These are phyloP conservation scores for Fusarium sororula DNA, from an alignment of 2,329 filamentous ascomycete species.

Conservation along the genomic window DNA sequence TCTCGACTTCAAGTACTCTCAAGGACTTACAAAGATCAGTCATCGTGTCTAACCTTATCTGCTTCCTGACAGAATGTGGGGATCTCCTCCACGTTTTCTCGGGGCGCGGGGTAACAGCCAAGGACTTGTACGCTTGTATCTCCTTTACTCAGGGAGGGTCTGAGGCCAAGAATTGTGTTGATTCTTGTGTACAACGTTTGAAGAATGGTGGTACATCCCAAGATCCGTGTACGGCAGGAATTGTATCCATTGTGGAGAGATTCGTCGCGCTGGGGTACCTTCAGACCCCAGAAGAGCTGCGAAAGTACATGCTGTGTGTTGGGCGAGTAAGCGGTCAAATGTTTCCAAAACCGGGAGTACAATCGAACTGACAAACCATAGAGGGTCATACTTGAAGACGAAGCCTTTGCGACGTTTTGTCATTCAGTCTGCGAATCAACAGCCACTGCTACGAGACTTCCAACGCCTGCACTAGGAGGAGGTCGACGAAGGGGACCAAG, in stretches of 20 bases:
- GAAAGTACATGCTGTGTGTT: not conserved
- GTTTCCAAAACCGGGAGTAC: no score
- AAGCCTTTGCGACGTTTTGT: not conserved
- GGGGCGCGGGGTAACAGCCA: accelerated
- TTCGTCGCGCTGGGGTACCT: not conserved
- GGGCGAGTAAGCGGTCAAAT: not conserved
- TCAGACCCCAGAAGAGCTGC: not conserved
- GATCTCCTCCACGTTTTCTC: not conserved
- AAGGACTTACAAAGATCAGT: not conserved
- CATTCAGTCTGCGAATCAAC: not conserved
- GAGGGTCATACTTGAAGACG: not conserved
- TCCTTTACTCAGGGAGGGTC: not conserved
- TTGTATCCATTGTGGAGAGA: not conserved
- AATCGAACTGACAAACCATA: not conserved
- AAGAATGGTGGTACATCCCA: accelerated
- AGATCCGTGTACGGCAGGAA: accelerated
- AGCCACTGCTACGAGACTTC: accelerated
- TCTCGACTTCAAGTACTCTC: no score
- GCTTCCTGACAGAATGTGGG: not conserved
- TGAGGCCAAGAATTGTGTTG: no score
- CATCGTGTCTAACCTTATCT: not conserved
- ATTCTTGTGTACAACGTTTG: accelerated
- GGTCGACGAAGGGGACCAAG: accelerated
- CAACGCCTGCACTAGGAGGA: not conserved
- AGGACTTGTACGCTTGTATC: not conserved